Evolutionary conservation across 345 rosid species (phyloP).

Genomic region (Aurinia saxatilis): DNA sequence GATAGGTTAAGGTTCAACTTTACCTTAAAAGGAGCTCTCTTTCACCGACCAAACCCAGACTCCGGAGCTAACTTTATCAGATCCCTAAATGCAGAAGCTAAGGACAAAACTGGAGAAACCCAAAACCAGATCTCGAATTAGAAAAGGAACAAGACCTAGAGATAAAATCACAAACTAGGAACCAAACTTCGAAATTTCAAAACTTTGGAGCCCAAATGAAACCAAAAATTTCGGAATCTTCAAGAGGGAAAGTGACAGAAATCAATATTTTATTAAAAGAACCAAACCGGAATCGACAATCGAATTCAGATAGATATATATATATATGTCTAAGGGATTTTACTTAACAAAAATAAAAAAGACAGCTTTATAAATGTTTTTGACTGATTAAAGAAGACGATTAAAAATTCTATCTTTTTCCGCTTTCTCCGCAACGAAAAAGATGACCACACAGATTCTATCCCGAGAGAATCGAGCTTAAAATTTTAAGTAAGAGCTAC

Average conservation of each 20-base stretch:
- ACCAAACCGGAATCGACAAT: slow-evolving; percentile 28
- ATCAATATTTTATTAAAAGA: slow-evolving; percentile 21
- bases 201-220: slow-evolving; percentile 25
- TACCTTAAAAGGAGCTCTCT: slow-evolving; percentile 10
- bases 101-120: slow-evolving; percentile 9
- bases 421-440: slow-evolving; percentile 9
- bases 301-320: slow-evolving; percentile 20
- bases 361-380: not conserved
- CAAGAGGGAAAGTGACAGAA: slow-evolving; percentile 17
- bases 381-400: slow-evolving; percentile 10
- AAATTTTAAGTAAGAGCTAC: not conserved
- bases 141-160: slow-evolving; percentile 12
- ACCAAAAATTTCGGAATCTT: slow-evolving; percentile 22
- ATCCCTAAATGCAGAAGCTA: slow-evolving; percentile 3
- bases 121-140: slow-evolving; percentile 19
- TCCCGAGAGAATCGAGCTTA: not conserved
- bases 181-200: not conserved
- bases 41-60: not conserved
- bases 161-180: not conserved
- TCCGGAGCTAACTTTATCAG: slow-evolving; percentile 3
- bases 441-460: not conserved
- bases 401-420: not conserved
- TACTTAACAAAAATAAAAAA: not conserved
- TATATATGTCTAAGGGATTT: not conserved
- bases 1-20: not conserved